A percentile compares a stretch with the other conserved stretches of the same genome.
These are phyloP conservation scores for Fennellomyces sp. DNA, from an alignment of 371 early-diverging fungal genomes.

Conservation along the genomic window DNA sequence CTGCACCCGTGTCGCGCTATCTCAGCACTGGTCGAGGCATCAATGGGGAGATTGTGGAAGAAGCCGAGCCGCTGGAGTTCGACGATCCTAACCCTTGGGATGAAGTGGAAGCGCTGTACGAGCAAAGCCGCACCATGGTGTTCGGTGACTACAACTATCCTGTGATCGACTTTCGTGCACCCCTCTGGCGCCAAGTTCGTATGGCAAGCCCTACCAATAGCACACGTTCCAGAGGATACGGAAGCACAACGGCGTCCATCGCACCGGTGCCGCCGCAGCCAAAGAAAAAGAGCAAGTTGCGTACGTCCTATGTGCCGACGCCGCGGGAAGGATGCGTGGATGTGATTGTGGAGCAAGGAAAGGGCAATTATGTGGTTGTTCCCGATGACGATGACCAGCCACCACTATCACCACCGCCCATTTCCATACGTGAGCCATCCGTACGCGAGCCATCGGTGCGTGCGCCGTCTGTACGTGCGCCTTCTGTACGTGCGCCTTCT, in stretches of 20 bases:
- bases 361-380: slow-evolving; percentile 48
- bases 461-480: not conserved
- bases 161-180: slow-evolving; percentile 50
- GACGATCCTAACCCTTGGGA: slow-evolving; percentile 42
- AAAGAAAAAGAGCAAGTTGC: slow-evolving; percentile 7
- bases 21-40: slow-evolving; percentile 35
- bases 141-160: slow-evolving; percentile 63
- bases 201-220: slow-evolving; percentile 8
- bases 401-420: not conserved
- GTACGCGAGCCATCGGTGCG: not conserved
- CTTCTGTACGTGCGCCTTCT: not conserved
- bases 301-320: not conserved
- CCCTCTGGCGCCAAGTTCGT: slow-evolving; percentile 44
- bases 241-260: slow-evolving; percentile 11
- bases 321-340: slow-evolving; percentile 51
- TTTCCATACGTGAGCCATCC: too few species aligned
- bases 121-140: slow-evolving; percentile 41
- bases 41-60: slow-evolving; percentile 35
- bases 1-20: slow-evolving; percentile 46
- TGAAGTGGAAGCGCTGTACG: slow-evolving; percentile 45
- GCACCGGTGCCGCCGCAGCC: not conserved
- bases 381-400: not conserved
- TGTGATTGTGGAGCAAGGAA: slow-evolving; percentile 49
- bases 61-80: slow-evolving; percentile 37
- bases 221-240: slow-evolving; percentile 14